These are phyloP conservation scores for Micractinium conductrix DNA, from an alignment of 139 green algal genomes.

Conservation along the genomic window DNA sequence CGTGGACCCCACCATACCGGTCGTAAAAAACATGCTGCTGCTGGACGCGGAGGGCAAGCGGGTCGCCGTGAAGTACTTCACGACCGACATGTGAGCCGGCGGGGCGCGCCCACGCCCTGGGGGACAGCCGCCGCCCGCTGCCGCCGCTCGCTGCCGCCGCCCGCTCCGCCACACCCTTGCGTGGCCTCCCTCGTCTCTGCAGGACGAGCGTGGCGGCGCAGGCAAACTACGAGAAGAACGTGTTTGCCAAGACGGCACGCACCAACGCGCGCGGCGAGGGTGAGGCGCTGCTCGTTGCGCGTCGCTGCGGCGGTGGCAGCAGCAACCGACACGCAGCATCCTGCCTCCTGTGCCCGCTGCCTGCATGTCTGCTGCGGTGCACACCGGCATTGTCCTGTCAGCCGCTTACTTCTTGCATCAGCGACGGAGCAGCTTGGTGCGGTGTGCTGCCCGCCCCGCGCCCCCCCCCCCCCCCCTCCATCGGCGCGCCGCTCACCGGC, in stretches of 20 bases:
- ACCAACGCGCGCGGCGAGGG: slow-evolving; percentile 94
- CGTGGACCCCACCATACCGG: slow-evolving; percentile 70
- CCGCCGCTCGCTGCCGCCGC: background rate
- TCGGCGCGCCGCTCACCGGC: too few species aligned
- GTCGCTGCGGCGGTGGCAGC: too few species aligned
- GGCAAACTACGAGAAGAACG: slow-evolving; percentile 91
- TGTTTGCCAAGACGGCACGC: slow-evolving; percentile 92
- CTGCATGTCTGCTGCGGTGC: background rate
- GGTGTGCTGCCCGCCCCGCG: background rate
- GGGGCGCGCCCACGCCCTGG: background rate
- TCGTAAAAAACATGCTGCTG: slow-evolving; percentile 93
- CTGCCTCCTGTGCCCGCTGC: background rate
- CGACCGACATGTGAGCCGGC: slow-evolving; percentile 66
- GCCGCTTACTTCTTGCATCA: background rate
- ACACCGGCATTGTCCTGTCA: too few species aligned
- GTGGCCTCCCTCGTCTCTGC: slow-evolving; percentile 2
- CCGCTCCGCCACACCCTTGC: background rate
- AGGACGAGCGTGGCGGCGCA: slow-evolving; percentile 86
- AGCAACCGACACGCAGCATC: background rate
- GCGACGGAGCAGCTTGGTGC: background rate
- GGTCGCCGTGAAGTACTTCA: slow-evolving; percentile 98
- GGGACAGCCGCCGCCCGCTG: background rate
- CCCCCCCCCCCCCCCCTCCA: background rate
- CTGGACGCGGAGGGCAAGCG: slow-evolving; percentile 97
- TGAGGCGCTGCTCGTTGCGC: slow-evolving; percentile 41